A percentile compares a stretch with the other conserved stretches of the same genome.
phyloP scores from a whole-genome alignment of 768 basidiomycete genomes.

The Mycena epipterygia region DNA sequence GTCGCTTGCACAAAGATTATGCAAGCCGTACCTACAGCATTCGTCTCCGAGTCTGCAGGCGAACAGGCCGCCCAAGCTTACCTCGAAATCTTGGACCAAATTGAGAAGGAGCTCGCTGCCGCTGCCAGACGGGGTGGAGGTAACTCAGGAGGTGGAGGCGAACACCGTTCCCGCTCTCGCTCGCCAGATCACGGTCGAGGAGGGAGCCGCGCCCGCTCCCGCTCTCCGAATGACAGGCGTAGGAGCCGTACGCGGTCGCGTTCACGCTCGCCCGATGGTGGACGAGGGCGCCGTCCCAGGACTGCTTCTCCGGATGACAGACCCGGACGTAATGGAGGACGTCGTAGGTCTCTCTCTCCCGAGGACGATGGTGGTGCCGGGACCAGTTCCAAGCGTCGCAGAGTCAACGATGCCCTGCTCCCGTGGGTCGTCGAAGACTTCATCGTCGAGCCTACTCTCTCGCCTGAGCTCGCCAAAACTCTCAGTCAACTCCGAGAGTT shows the following conservation, averaged over 20 bases:
- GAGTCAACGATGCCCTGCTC: background rate
- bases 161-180: background rate
- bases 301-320: background rate
- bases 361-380: background rate
- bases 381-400: background rate
- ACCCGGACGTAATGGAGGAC: no score
- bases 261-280: background rate
- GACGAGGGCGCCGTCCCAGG: background rate
- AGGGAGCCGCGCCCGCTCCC: background rate
- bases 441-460: background rate
- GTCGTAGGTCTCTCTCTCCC: background rate
- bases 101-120: background rate
- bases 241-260: background rate
- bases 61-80: background rate
- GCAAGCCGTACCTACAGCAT: background rate
- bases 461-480: background rate
- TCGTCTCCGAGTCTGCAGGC: background rate
- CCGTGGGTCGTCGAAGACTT: conserved; percentile 9
- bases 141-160: background rate
- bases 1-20: background rate
- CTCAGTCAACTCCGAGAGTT: background rate
- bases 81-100: background rate
- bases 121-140: background rate
- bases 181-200: background rate
- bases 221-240: background rate